Evolutionary conservation across 179 eudicot genomes (phyloP).

Genomic region (Drosera spatulata): DNA sequence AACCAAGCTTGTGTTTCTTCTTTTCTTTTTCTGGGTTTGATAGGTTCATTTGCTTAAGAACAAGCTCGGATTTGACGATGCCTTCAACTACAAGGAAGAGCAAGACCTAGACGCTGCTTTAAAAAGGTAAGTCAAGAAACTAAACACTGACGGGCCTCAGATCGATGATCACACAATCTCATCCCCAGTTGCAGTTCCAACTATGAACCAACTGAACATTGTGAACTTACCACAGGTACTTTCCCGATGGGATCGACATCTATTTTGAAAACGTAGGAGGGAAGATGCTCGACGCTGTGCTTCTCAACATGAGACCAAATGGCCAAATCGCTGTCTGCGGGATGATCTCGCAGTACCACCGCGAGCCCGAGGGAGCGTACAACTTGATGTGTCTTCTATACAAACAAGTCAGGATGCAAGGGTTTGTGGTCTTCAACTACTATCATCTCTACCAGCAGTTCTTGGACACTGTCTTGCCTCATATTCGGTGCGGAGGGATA

Average conservation of each 20-base stretch:
- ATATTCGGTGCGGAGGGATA: conserved; percentile 30
- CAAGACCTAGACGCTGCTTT: no score
- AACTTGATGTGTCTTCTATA: conserved; percentile 22
- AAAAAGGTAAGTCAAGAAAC: no score
- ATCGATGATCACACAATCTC: not conserved
- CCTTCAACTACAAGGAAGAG: no score
- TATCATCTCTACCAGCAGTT: conserved; percentile 37
- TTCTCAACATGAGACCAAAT: conserved; percentile 34
- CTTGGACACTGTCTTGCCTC: conserved; percentile 37
- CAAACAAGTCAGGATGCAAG: conserved; percentile 35
- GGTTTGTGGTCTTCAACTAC: conserved; percentile 29
- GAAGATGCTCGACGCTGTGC: conserved; percentile 52
- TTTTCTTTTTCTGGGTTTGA: no score
- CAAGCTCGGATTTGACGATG: no score
- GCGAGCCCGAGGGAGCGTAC: conserved; percentile 35
- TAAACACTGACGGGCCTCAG: not conserved
- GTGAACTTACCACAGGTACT: conserved; percentile 4
- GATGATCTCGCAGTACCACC: conserved; percentile 60
- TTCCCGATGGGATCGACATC: conserved; percentile 57
- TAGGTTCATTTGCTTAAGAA: no score
- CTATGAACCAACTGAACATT: not conserved
- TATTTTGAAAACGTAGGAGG: conserved; percentile 70
- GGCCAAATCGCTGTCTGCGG: conserved; percentile 61
- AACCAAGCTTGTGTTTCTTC: no score
- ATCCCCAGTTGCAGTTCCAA: not conserved